Percentiles rank a stretch among this genome's conserved stretches.
Evolutionary conservation across 345 rosid species (phyloP).

Genomic region (Eucalyptus brandiana): DNA sequence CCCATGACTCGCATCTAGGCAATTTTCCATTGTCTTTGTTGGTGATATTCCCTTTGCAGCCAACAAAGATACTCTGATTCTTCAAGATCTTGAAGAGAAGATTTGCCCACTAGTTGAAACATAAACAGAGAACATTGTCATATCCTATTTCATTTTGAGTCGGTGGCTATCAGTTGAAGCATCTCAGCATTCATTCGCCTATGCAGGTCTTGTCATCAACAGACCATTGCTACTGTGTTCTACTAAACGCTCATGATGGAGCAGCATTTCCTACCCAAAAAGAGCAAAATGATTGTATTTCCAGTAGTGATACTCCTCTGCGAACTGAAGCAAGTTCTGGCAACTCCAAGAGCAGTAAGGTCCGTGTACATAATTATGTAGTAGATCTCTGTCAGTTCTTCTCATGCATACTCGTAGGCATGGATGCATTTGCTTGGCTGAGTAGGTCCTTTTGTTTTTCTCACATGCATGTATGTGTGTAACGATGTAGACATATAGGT

Average conservation of each 20-base stretch:
- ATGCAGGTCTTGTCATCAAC: constrained; percentile 75
- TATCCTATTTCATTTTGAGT: not conserved
- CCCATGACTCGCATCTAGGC: not conserved
- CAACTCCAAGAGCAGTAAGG: constrained; percentile 58
- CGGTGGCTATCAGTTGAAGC: not conserved
- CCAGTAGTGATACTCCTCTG: constrained; percentile 18
- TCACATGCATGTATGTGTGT: not conserved
- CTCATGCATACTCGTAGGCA: not conserved
- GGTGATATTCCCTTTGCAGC: not conserved
- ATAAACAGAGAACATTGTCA: not conserved
- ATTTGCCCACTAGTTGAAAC: not conserved
- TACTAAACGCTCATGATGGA: constrained; percentile 88
- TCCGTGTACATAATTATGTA: not conserved
- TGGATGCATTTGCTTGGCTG: not conserved
- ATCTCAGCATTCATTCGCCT: not conserved
- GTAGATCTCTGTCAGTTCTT: not conserved
- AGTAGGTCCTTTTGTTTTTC: not conserved
- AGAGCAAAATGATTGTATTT: constrained; percentile 29
- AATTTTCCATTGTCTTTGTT: not conserved
- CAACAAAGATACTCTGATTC: not conserved
- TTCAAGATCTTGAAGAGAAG: not conserved
- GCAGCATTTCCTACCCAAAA: constrained; percentile 77
- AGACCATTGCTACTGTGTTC: constrained; percentile 89
- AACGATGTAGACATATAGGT: not conserved
- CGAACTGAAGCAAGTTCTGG: constrained; percentile 14